phyloP scores from a whole-genome alignment of 2,329 filamentous ascomycete genomes.

The Cladophialophora yegresii region DNA sequence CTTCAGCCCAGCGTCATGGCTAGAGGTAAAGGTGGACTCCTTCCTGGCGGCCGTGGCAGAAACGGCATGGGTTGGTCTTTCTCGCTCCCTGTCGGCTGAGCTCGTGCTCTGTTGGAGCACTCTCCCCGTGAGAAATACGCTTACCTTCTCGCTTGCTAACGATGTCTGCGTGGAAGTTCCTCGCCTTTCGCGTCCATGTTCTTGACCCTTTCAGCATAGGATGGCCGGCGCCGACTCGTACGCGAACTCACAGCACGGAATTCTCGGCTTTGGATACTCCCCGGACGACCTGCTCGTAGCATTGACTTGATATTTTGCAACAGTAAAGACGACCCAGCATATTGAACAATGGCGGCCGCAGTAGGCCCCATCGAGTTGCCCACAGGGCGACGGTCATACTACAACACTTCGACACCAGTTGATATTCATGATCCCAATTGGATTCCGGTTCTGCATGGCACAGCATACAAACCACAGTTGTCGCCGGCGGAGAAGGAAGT shows the following conservation, averaged over 20 bases:
- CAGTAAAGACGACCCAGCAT: not conserved
- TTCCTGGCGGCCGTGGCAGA: not conserved
- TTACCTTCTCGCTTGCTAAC: conserved; percentile 14
- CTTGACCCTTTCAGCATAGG: conserved; percentile 1
- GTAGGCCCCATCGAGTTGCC: conserved; percentile 33
- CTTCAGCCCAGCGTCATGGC: conserved; percentile 22
- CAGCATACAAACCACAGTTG: conserved; percentile 22
- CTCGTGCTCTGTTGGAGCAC: conserved; percentile 1
- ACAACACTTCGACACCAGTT: conserved; percentile 22
- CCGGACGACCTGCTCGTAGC: not conserved
- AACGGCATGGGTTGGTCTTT: conserved; percentile 8
- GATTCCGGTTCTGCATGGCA: conserved; percentile 33
- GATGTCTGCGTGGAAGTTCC: conserved; percentile 2
- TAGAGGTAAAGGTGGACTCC: conserved; percentile 1
- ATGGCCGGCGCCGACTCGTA: conserved; percentile 4
- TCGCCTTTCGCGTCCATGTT: conserved; percentile 2
- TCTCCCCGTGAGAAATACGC: not conserved
- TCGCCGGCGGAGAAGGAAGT: conserved; percentile 30
- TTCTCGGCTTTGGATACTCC: not conserved
- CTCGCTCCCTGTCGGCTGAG: not conserved
- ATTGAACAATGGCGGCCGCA: conserved; percentile 27
- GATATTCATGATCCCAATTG: conserved; percentile 37
- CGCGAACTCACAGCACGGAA: not conserved
- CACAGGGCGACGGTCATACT: conserved; percentile 32
- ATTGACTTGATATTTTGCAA: not conserved